phyloP scores from a whole-genome alignment of 257 asterid genomes.

The Petunia axillaris region DNA sequence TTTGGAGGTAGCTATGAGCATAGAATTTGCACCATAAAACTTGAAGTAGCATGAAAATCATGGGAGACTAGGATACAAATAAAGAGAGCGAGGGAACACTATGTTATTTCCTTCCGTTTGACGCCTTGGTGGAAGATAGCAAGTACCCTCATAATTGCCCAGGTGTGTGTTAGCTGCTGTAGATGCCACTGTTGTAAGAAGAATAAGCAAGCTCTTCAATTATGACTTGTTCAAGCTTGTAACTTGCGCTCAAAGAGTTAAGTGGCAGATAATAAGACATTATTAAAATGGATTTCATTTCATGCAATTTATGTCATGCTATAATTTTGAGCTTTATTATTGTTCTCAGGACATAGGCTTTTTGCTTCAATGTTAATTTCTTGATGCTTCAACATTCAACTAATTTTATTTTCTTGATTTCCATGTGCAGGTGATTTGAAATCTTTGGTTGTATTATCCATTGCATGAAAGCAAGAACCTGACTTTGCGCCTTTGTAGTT shows the following conservation, averaged over 20 bases:
- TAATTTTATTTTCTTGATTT: slow-evolving; percentile 22
- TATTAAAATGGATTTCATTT: background rate
- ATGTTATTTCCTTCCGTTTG: too few species aligned
- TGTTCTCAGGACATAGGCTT: background rate
- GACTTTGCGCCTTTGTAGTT: slow-evolving; percentile 36
- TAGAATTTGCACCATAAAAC: too few species aligned
- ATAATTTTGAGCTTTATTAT: background rate
- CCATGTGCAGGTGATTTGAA: slow-evolving; percentile 47
- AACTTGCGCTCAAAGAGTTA: background rate
- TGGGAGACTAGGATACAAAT: too few species aligned
- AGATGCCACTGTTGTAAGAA: too few species aligned
- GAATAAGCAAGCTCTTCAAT: background rate
- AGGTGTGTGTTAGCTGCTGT: too few species aligned
- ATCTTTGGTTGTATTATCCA: slow-evolving; percentile 34
- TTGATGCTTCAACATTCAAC: background rate
- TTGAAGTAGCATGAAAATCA: too few species aligned
- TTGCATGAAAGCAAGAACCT: slow-evolving; percentile 37
- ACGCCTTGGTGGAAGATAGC: too few species aligned
- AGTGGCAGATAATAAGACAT: background rate
- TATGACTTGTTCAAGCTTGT: background rate
- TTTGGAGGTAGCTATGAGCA: too few species aligned
- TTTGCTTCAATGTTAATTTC: background rate
- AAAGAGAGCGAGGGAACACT: too few species aligned
- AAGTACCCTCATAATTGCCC: too few species aligned
- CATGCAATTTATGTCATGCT: background rate